Percentiles rank a stretch among this genome's conserved stretches.
Evolutionary conservation across 768 basidiomycete genomes (phyloP).

Genomic region (Serpula lacrymans): DNA sequence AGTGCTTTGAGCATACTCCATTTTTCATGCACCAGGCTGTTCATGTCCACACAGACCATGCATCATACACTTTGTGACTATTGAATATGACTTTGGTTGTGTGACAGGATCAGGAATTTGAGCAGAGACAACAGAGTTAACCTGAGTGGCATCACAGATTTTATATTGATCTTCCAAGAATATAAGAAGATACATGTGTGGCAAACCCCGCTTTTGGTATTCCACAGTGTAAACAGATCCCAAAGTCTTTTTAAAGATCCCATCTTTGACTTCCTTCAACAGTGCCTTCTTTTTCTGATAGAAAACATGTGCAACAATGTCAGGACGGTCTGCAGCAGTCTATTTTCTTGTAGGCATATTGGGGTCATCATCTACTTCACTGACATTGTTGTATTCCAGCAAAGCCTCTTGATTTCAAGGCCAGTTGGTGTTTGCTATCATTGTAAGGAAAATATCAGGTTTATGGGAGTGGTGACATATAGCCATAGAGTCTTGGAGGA

Average conservation of each 20-base stretch:
- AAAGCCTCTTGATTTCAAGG: no score
- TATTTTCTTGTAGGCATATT: no score
- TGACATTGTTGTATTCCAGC: no score
- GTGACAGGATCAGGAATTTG: constrained; percentile 38
- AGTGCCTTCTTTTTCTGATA: constrained; percentile 36
- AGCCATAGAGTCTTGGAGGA: no score
- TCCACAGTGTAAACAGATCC: constrained; percentile 51
- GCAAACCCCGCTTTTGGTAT: constrained; percentile 56
- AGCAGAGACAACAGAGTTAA: constrained; percentile 41
- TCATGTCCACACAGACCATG: constrained; percentile 44
- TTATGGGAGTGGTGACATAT: no score
- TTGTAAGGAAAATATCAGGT: no score
- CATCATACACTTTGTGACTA: constrained; percentile 39
- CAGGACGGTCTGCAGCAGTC: constrained; percentile 39
- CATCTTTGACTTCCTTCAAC: constrained; percentile 32
- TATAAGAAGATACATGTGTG: constrained; percentile 51
- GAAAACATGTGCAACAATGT: constrained; percentile 46
- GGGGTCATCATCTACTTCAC: no score
- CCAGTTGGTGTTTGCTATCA: no score
- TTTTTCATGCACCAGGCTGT: constrained; percentile 36
- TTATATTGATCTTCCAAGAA: constrained; percentile 33
- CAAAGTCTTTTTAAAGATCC: no score
- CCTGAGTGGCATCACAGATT: constrained; percentile 28
- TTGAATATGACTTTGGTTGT: constrained; percentile 37
- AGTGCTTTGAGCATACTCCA: constrained; percentile 40